Conservation (phyloP, 495 filamentous ascomycete species). For the Baudoinia panamericana region DNA sequence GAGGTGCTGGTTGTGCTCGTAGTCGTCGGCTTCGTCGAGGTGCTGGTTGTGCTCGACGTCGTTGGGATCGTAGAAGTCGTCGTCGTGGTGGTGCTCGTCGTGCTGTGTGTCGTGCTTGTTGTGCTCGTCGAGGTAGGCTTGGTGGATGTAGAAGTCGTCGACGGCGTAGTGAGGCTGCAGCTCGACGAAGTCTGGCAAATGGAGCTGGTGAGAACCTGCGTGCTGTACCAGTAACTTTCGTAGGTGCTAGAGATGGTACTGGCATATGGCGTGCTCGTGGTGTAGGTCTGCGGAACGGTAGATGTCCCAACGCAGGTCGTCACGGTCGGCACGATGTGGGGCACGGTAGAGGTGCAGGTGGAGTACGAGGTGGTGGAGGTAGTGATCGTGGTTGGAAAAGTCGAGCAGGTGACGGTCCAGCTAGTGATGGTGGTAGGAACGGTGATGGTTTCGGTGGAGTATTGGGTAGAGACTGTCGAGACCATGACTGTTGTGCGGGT, state of each 20-base stretch:
- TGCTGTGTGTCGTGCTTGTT: background rate
- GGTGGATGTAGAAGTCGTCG: no score
- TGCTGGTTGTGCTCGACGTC: background rate
- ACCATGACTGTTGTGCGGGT: slow-evolving; percentile 1
- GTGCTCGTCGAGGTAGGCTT: background rate
- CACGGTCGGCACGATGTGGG: background rate
- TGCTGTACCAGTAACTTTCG: background rate
- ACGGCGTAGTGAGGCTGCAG: no score
- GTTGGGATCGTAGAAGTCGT: background rate
- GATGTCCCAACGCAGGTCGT: background rate
- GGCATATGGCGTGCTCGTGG: background rate
- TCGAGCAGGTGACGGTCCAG: slow-evolving; percentile 1
- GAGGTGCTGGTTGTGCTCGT: no score
- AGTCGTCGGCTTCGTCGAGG: background rate
- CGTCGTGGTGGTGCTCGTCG: background rate
- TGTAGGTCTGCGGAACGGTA: background rate
- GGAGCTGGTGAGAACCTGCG: background rate
- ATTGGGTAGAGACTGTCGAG: background rate
- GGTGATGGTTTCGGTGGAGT: background rate
- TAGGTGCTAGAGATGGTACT: background rate
- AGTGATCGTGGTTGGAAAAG: background rate
- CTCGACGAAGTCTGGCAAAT: background rate
- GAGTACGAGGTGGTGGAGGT: slow-evolving; percentile 2
- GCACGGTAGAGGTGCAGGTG: background rate
- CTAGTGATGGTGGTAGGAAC: slow-evolving; percentile 1